Percentiles rank a stretch among this genome's conserved stretches.
phyloP scores from a whole-genome alignment of 1,139 yeast species.

The Yamadazyma taylorii region DNA sequence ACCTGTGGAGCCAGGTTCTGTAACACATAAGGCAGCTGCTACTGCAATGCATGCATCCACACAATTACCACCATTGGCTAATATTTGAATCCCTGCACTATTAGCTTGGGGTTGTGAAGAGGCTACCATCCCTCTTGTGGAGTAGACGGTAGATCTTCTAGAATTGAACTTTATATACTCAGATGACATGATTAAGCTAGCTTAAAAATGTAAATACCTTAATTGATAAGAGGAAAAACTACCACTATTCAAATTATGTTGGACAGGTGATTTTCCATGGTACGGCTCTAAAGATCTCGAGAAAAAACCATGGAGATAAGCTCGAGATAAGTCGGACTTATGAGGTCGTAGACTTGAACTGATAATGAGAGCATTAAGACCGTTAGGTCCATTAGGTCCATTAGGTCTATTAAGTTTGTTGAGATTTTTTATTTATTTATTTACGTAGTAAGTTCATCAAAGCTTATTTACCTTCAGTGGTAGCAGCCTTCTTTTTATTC shows the following conservation, averaged over 20 bases:
- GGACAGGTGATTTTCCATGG: no score
- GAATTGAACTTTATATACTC: conserved; percentile 44
- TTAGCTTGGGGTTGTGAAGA: conserved; percentile 78
- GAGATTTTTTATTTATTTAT: no score
- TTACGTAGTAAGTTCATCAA: not conserved
- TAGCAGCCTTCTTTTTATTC: conserved; percentile 40
- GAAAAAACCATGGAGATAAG: no score
- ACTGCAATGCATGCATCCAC: conserved; percentile 81
- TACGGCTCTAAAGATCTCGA: no score
- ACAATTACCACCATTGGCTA: conserved; percentile 75
- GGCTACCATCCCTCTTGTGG: conserved; percentile 72
- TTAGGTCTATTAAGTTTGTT: no score
- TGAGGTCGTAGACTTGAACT: no score
- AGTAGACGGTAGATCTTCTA: conserved; percentile 75
- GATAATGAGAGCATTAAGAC: no score
- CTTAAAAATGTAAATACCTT: no score
- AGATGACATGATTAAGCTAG: conserved; percentile 10
- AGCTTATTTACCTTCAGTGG: conserved; percentile 6
- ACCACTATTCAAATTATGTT: no score
- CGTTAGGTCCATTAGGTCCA: no score
- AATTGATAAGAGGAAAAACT: no score
- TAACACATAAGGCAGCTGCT: conserved; percentile 69
- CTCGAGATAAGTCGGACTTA: no score
- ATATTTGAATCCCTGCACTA: conserved; percentile 67
- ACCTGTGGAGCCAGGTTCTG: conserved; percentile 80